A percentile compares a stretch with the other conserved stretches of the same genome.
phyloP scores from a whole-genome alignment of 1,139 yeast genomes.

The Saccharomycopsis phalli region DNA sequence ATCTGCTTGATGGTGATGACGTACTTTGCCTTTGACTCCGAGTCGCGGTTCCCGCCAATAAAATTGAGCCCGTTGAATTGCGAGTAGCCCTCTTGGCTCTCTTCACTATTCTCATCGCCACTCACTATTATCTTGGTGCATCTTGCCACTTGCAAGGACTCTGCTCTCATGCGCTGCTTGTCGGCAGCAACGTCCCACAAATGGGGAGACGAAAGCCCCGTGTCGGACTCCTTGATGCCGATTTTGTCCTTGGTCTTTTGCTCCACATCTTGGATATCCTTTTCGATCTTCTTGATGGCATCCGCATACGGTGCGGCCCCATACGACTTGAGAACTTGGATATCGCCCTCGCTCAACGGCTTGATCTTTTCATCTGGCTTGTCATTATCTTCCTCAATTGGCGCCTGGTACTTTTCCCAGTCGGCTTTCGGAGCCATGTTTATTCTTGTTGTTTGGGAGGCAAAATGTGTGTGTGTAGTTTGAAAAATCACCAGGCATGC shows the following conservation, averaged over 20 bases:
- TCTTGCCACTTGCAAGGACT: conserved; percentile 94
- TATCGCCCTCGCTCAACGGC: conserved; percentile 93
- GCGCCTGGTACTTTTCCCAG: conserved; percentile 95
- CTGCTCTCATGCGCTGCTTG: conserved; percentile 84
- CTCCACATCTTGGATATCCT: conserved; percentile 77
- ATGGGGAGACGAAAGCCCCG: conserved; percentile 92
- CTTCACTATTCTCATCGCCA: conserved; percentile 22
- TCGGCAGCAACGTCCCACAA: conserved; percentile 98
- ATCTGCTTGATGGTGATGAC: conserved; percentile 96
- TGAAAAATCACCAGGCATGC: too few species aligned
- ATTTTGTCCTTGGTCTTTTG: conserved; percentile 85
- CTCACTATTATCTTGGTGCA: conserved; percentile 92
- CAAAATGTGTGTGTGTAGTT: too few species aligned
- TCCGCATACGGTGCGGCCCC: conserved; percentile 96
- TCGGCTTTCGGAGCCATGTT: conserved; percentile 46
- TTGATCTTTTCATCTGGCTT: conserved; percentile 60
- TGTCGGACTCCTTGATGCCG: conserved; percentile 90
- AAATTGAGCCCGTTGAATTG: conserved; percentile 1
- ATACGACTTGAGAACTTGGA: conserved; percentile 90
- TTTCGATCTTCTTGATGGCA: conserved; percentile 70
- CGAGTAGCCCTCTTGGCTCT: conserved; percentile 26
- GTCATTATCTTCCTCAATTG: conserved; percentile 53
- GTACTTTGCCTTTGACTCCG: conserved; percentile 81
- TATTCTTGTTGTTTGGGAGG: conserved; percentile 3
- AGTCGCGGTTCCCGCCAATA: conserved; percentile 39